Base-by-base conservation (phyloP, 257 asterid genomes). In the Cynanchum wilfordii region DNA sequence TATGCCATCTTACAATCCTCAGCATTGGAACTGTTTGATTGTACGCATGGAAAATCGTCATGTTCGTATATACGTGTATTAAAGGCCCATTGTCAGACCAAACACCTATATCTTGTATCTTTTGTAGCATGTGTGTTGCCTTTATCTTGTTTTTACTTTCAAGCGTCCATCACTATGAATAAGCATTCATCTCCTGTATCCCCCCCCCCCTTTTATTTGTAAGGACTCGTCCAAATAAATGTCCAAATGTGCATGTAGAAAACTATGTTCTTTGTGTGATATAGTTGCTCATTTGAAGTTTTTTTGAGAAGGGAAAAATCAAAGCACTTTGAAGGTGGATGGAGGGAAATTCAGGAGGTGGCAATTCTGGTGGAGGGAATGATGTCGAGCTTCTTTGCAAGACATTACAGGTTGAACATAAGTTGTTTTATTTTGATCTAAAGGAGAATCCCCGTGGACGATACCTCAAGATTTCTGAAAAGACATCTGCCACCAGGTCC, bases 381-480 rank as follows among this genome's bases (percentile, higher is more conserved):
- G 97, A 94, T 74, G 93, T 87, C 65, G 98, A 94, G 79, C 82
- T 94, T 82, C 77, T 91, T 36, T 87, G 97, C 86, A 94, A 91
- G 81, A 94, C 97, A 1, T 78, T 94, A 78, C 98, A 94, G 84
- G 96, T 91, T 62, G 98, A 91, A 79, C 98, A 94, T 89, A 94
- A 94, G 86, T 88, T 94, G 13, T 94, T 94, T 87, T 94, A 94
- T 85, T 94, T 94, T 80, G 96, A 94, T 81, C 90, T 94, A 68
- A 94, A 94, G 89, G 98, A 94, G 89, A 94, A 94, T 87, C 96
- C 98, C 27, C 87, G 98, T 4, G 97, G 98, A 36, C 86, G 96
- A 13, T 94, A 94, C 81, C 91, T 94, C 9, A 94, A 94, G 86
- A 94, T 94, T 81, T 94, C 97, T 2, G 97, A 94, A 87, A 94